phyloP scores from a whole-genome alignment of 1,139 yeast species.

The Taiozyma onychis region DNA sequence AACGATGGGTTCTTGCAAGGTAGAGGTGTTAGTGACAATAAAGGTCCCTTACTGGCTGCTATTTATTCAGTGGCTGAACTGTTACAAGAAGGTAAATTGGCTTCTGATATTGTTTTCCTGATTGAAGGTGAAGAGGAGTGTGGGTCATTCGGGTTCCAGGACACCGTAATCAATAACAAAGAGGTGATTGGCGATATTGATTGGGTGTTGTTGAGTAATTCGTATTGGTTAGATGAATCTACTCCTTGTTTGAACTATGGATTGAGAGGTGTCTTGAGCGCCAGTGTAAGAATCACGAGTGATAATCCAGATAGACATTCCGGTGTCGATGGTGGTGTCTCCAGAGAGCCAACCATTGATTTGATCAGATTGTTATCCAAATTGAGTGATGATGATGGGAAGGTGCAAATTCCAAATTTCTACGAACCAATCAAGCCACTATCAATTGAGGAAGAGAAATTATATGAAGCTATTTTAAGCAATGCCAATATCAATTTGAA shows the following conservation, averaged over 20 bases:
- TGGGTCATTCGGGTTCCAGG: conserved; percentile 82
- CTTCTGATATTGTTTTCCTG: conserved; percentile 72
- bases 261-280: conserved; percentile 82
- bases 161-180: conserved; percentile 47
- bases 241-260: conserved; percentile 94
- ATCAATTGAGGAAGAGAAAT: conserved; percentile 46
- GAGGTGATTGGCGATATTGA: conserved; percentile 64
- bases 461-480: conserved; percentile 57
- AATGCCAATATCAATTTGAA: conserved; percentile 31
- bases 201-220: conserved; percentile 85
- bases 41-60: conserved; percentile 91
- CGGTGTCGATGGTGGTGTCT: conserved; percentile 94
- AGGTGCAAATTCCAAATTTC: conserved; percentile 62
- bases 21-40: conserved; percentile 91
- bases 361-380: conserved; percentile 65
- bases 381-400: conserved; percentile 53
- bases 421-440: conserved; percentile 59
- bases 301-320: conserved; percentile 88
- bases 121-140: conserved; percentile 96
- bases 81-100: conserved; percentile 43
- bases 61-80: conserved; percentile 82
- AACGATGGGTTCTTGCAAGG: conserved; percentile 84
- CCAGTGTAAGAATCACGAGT: conserved; percentile 62
- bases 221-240: conserved; percentile 88
- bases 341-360: conserved; percentile 86